Conservation (phyloP, 164 flowering plant species). For the Hamamelis virginiana region DNA sequence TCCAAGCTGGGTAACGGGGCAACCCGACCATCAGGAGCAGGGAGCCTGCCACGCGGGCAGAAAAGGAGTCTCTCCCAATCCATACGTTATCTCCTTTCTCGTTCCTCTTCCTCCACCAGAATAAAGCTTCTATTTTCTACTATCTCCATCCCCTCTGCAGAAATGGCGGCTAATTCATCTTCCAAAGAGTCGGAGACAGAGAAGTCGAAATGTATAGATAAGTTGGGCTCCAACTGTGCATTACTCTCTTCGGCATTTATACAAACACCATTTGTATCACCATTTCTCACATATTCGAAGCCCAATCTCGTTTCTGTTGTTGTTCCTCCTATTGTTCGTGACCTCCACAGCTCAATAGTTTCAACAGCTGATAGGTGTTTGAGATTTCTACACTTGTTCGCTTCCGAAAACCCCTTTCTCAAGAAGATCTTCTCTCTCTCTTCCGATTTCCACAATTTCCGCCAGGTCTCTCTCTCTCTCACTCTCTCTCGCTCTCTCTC, state of each 20-base stretch:
- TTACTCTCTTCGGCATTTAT: slow-evolving; percentile 15
- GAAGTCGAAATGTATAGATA: neutral
- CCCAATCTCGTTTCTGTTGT: neutral
- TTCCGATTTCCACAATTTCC: slow-evolving; percentile 29
- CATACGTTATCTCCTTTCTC: neutral
- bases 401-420: slow-evolving; percentile 42
- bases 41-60: neutral
- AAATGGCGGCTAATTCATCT: slow-evolving; percentile 8
- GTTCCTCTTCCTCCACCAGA: neutral
- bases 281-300: slow-evolving; percentile 12
- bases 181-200: slow-evolving; percentile 4
- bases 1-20: too few species aligned
- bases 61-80: neutral
- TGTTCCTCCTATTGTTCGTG: slow-evolving; percentile 12
- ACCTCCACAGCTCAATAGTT: slow-evolving; percentile 28
- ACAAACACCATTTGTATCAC: slow-evolving; percentile 9
- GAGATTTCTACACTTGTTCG: slow-evolving; percentile 24
- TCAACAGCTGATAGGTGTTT: slow-evolving; percentile 35
- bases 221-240: slow-evolving; percentile 10
- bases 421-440: slow-evolving; percentile 31
- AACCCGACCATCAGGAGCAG: too few species aligned
- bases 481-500: too few species aligned
- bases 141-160: neutral
- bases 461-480: slow-evolving; percentile 36
- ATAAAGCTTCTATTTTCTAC: neutral